These are phyloP conservation scores for Colletotrichum salicis DNA, from an alignment of 2,329 filamentous ascomycete species.

Conservation along the genomic window DNA sequence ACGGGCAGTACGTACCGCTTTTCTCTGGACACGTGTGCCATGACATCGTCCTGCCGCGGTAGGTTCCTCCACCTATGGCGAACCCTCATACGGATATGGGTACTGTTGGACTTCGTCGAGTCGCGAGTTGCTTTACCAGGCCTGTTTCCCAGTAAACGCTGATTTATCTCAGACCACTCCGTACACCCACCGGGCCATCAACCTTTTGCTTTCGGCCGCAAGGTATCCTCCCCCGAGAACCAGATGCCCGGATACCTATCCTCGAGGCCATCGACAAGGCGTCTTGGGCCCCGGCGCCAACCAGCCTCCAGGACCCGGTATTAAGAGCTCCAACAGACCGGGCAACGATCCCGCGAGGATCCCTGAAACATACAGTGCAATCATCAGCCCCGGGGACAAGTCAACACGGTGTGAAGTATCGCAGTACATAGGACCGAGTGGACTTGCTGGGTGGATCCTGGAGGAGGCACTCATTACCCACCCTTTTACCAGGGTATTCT, in stretches of 20 bases:
- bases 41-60: slow-evolving; percentile 20
- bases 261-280: slow-evolving; percentile 13
- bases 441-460: not conserved
- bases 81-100: not conserved
- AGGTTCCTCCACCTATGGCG: not conserved
- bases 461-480: not conserved
- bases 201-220: slow-evolving; percentile 15
- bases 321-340: not conserved
- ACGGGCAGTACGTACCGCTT: slow-evolving; percentile 9
- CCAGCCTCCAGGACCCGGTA: slow-evolving; percentile 9
- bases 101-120: not conserved
- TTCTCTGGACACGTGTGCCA: slow-evolving; percentile 31
- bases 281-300: not conserved
- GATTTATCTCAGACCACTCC: not conserved
- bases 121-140: not conserved
- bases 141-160: not conserved
- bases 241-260: slow-evolving; percentile 18
- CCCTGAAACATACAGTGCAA: slow-evolving; percentile 17
- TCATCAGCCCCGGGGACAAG: not conserved
- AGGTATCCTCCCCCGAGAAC: slow-evolving; percentile 7
- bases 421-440: not conserved
- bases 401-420: slow-evolving; percentile 21
- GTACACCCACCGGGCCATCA: slow-evolving; percentile 1
- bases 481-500: not conserved
- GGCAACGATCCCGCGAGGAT: slow-evolving; percentile 12